phyloP scores from a whole-genome alignment of 192 early-diverging fungal species.

The Diversispora epigaea region DNA sequence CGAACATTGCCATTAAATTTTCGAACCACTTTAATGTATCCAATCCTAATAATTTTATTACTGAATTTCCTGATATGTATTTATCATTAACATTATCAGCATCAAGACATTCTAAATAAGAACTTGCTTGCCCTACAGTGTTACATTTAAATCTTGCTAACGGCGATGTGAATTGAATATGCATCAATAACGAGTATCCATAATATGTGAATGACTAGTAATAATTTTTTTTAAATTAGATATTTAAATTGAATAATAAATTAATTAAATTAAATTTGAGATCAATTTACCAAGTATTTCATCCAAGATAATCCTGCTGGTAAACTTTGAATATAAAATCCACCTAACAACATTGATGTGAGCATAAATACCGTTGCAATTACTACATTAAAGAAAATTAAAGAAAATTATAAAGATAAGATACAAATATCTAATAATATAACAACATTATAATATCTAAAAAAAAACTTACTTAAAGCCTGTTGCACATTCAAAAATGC shows the following conservation, averaged over 20 bases:
- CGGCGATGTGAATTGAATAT: conserved; percentile 21
- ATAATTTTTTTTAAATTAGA: neutral
- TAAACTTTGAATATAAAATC: conserved; percentile 20
- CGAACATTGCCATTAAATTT: neutral
- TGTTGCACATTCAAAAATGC: conserved; percentile 8
- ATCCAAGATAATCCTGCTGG: neutral
- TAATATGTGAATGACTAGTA: conserved; percentile 18
- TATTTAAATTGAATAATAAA: neutral
- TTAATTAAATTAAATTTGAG: neutral
- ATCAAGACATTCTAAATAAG: neutral
- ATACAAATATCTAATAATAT: neutral
- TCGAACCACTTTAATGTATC: neutral
- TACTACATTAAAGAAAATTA: neutral
- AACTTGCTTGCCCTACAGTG: neutral
- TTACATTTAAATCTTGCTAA: conserved; percentile 1
- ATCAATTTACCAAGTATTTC: conserved; percentile 4
- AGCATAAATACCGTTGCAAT: conserved; percentile 17
- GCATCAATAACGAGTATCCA: neutral
- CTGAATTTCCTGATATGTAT: neutral
- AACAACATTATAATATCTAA: neutral
- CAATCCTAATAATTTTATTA: neutral
- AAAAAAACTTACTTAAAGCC: neutral
- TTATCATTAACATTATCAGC: neutral
- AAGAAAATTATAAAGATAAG: neutral
- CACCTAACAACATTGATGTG: conserved; percentile 15